Conservation (phyloP, 306 rosid species). For the Trifolium dubium region DNA sequence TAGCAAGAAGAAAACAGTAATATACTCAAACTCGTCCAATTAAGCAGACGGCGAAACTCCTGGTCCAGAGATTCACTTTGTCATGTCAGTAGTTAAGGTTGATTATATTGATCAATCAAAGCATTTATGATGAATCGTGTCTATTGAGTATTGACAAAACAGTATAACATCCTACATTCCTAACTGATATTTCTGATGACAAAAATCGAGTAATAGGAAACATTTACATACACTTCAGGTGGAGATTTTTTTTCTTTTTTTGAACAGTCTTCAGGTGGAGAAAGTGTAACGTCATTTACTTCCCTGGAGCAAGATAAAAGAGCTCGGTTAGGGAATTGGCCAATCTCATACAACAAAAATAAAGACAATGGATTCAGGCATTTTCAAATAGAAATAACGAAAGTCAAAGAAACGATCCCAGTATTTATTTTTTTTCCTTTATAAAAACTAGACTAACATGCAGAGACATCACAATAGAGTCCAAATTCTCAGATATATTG, state of each 20-base stretch:
- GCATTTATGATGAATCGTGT: neutral
- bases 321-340: neutral
- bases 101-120: neutral
- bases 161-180: neutral
- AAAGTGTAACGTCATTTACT: slow-evolving; percentile 55
- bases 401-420: neutral
- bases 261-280: neutral
- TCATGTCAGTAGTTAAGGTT: no score
- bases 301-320: slow-evolving; percentile 58
- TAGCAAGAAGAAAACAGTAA: no score
- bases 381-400: neutral
- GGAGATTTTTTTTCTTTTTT: slow-evolving; percentile 25
- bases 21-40: no score
- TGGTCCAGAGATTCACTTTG: no score
- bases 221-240: slow-evolving; percentile 65
- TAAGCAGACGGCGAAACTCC: no score
- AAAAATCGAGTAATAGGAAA: neutral
- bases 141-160: neutral
- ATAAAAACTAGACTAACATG: neutral
- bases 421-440: no score
- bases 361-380: neutral
- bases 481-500: no score
- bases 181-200: neutral
- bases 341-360: neutral
- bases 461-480: neutral